Evolutionary conservation across 805 yeast genomes (phyloP), one percentile per base, ranked within the genome.

Genomic region (Ogataea zsoltii): DNA sequence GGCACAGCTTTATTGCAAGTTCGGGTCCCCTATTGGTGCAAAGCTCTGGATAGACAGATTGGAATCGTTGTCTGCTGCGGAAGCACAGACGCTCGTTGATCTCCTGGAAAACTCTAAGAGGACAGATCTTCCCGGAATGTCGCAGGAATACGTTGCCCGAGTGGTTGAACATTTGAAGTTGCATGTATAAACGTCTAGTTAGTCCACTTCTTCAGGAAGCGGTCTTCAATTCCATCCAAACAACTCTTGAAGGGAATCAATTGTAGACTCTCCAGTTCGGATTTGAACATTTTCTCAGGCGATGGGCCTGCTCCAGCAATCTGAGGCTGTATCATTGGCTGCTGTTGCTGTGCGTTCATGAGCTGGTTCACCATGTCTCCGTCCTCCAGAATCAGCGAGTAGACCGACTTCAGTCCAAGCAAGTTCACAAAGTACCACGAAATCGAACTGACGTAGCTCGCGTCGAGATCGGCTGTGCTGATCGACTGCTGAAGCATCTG

Each of bases 381-480:
- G 47, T 76, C 80, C 11, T 81, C 82, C 53, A 88, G 75, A 7
- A 90, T 51, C 42, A 92, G 74, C 31, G 86, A 76, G 62, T 84
- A 85, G 1, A 94, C 82, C 0, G 96, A 85, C 54, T 80, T 79
- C 49, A 94, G 74, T 23, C 98, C 98, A 41, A 91, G 65, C 49
- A 89, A 78, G 44, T 89, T 87, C 43, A 92, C 86, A 63, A 94
- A 88, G 64, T 92, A 94, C 98, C 98, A 94, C 4, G 97, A 89
- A 16, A 94, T 85, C 2, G 96, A 83, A 30, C 94, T 84, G 14
- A 94, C 98, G 81, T 96, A 94, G 21, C 96, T 72, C 7, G 84
- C 96, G 61, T 91, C 94, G 46, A 94, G 71, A 57, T 92, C 95
- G 1, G 83, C 75, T 0, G 98, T 90, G 46, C 74, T 76, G 12